Evolutionary conservation across 805 yeast genomes (phyloP), one percentile per base, ranked within the genome.

Genomic region (Spencermartinsiella europaea): DNA sequence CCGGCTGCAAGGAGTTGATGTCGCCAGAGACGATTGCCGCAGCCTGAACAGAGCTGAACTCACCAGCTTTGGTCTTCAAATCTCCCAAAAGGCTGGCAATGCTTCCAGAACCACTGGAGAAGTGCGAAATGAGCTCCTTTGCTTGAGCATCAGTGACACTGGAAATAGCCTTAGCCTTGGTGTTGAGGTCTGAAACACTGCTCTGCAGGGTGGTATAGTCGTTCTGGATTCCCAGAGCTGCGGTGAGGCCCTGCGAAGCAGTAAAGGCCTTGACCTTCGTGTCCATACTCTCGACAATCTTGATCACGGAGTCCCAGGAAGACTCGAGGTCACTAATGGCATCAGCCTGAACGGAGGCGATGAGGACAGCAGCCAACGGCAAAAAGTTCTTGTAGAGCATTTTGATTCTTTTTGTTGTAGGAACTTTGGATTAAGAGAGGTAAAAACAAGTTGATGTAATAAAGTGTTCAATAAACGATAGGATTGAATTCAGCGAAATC

Each of bases 221-320:
- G 34, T 40, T 37, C 60, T 62, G 66, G 50, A 62, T 60, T 35
- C 46, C 48, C 15, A 61, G 54, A 21, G 65, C 66, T 40, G 62
- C 66, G 15, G 20, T 27, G 16, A 61, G 49, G 35, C 66, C 65
- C 15, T 46, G 44, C 8, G 46, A 35, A 10, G 31, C 21, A 8
- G 33, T 35, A 27, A 41, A 52, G 2, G 31, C 40, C 46, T 48
- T 34, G 40, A 39, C 48, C 16, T 31, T 34, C 19, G 45, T 38
- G 34, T 42, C 53, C 27, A 38, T 48, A 33, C 35, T 19, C 28
- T 38, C 36, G 25, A 45, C 40, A 37, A 49, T n/a, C n/a, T n/a
- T n/a, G n/a, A n/a, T n/a, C n/a, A n/a, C n/a, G n/a, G n/a, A n/a
- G n/a, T n/a, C n/a, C n/a, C n/a, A n/a, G n/a, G n/a, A n/a, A n/a